Base-by-base conservation (phyloP, 441 rosid species). In the Adansonia madagascariensis region DNA sequence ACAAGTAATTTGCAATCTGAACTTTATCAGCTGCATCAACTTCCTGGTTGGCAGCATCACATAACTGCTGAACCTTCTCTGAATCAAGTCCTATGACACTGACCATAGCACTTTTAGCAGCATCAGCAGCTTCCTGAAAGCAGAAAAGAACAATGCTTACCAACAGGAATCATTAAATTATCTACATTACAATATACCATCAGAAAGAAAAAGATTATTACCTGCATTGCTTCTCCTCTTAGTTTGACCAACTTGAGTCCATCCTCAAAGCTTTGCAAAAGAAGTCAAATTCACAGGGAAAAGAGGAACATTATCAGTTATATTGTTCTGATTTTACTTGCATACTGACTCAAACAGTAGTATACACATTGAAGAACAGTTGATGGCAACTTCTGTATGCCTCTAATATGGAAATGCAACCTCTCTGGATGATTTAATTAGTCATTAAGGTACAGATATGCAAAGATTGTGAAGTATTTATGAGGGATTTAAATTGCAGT, bases 151-250 rank as follows among this genome's bases (percentile, higher is more conserved):
- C 43, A 11, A 41, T 64, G 18, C 75, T 74, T 17, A 73, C 24
- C 63, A 80, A 61, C 14, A 70, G 60, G 75, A 73, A 20, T 6
- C 12, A 43, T 14, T 12, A 83, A 53, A 27, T 27, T 46, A 57
- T 65, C 68, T 9, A 44, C 24, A 47, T 60, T 8, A 63, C 65
- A 47, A 46, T 31, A 43, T 18, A n/a, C 56, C 43, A 6, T 69
- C 41, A 46, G 50, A 22, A 50, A 75, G 55, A 24, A 22, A 75
- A 12, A 39, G 69, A 83, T 47, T 24, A 56, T 76, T 75, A 89
- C 98, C 94, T 95, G 97, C 97, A 95, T 95, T 56, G 98, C 99
- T 89, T 92, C 95, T 78, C 99, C 97, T 84, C 97, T 86, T 56
- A 92, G 91, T 86, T 94, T 96, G 79, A 96, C 98, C 86, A 94